Evolutionary conservation across 768 basidiomycete genomes (phyloP).

Genomic region (Panellus pusillus): DNA sequence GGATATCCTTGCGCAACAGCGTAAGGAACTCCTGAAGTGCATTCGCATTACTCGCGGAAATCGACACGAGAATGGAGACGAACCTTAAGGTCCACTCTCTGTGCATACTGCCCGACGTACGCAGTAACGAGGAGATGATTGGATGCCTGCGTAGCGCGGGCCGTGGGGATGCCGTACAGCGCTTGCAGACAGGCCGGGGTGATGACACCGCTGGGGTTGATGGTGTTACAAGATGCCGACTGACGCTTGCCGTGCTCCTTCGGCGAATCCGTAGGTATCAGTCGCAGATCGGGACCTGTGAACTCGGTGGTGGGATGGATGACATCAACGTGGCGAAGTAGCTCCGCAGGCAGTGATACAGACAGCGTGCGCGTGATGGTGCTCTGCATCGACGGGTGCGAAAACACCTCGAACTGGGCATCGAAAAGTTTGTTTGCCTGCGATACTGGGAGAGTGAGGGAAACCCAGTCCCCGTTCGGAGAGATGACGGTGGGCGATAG

Average conservation of each 20-base stretch:
- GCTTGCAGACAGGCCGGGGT: slow-evolving; percentile 6
- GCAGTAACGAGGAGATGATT: slow-evolving; percentile 8
- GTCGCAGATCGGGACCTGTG: background rate
- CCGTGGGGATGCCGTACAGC: background rate
- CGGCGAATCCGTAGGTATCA: background rate
- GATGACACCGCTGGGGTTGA: background rate
- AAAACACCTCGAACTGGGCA: slow-evolving; percentile 4
- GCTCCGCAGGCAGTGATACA: slow-evolving; percentile 4
- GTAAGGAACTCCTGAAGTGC: background rate
- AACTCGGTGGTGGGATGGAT: slow-evolving; percentile 3
- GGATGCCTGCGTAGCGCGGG: slow-evolving; percentile 1
- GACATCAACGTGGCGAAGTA: slow-evolving; percentile 3
- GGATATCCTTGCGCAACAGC: background rate
- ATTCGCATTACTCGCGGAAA: background rate
- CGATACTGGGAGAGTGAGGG: slow-evolving; percentile 6
- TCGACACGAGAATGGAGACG: background rate
- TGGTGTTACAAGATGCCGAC: slow-evolving; percentile 1
- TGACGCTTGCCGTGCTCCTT: background rate
- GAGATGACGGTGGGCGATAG: slow-evolving; percentile 1
- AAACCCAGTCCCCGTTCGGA: slow-evolving; percentile 7
- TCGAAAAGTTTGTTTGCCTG: slow-evolving; percentile 10
- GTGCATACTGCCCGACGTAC: background rate
- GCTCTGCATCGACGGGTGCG: background rate
- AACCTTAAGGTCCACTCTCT: slow-evolving; percentile 2
- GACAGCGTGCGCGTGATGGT: slow-evolving; percentile 2